Evolutionary conservation across 2,329 filamentous ascomycete species (phyloP).

Genomic region (Fusarium brevicatenulatum): DNA sequence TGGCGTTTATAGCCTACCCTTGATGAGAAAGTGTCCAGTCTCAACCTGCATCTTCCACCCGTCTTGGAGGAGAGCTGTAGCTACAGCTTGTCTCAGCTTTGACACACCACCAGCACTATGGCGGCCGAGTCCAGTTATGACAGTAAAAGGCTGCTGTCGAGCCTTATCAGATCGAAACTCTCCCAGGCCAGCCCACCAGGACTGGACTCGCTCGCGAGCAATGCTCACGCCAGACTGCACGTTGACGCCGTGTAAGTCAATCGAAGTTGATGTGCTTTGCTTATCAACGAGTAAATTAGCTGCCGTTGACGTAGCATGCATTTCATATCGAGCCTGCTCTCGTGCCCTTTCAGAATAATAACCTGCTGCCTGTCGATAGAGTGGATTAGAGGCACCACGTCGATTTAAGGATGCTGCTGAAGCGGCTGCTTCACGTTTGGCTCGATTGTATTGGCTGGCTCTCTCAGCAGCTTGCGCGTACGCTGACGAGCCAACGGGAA

Average conservation of each 20-base stretch:
- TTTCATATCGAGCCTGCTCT: conserved; percentile 68
- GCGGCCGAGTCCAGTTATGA: conserved; percentile 83
- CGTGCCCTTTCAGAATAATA: conserved; percentile 79
- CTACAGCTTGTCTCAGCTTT: conserved; percentile 82
- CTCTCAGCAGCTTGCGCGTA: conserved; percentile 45
- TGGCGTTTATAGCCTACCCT: conserved; percentile 59
- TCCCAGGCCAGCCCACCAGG: conserved; percentile 81
- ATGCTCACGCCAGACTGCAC: conserved; percentile 86
- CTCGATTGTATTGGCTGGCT: conserved; percentile 45
- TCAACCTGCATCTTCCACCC: conserved; percentile 85
- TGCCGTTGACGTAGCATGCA: conserved; percentile 68
- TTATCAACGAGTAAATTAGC: conserved; percentile 76
- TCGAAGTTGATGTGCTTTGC: conserved; percentile 68
- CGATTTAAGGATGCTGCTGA: conserved; percentile 56
- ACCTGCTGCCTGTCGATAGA: conserved; percentile 79
- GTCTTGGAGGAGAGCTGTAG: conserved; percentile 75
- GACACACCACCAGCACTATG: conserved; percentile 83
- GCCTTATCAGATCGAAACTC: conserved; percentile 66
- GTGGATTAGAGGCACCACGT: conserved; percentile 71
- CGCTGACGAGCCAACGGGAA: conserved; percentile 21
- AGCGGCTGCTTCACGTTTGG: conserved; percentile 46
- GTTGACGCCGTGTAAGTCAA: conserved; percentile 87
- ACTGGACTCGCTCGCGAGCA: conserved; percentile 70
- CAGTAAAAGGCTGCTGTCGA: conserved; percentile 67
- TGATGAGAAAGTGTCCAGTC: conserved; percentile 76